A percentile compares a stretch with the other conserved stretches of the same genome.
phyloP scores from a whole-genome alignment of 768 basidiomycete genomes.

The Xerocomus potaroensis region DNA sequence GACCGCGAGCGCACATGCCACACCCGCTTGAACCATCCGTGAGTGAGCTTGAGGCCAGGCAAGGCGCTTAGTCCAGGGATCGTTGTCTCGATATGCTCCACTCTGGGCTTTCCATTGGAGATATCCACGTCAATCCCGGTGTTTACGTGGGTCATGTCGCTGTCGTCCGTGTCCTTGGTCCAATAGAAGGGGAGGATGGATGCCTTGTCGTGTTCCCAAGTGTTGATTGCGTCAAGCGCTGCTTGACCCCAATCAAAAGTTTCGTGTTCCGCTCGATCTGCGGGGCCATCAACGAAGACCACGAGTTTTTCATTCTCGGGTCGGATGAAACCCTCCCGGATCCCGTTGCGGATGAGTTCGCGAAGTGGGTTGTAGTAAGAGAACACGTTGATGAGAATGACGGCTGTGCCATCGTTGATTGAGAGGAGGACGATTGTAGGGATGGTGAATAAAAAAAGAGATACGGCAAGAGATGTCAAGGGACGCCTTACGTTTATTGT shows the following conservation, averaged over 20 bases:
- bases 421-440: background rate
- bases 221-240: slow-evolving; percentile 56
- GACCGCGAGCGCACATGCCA: slow-evolving; percentile 32
- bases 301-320: slow-evolving; percentile 58
- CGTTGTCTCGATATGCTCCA: slow-evolving; percentile 17
- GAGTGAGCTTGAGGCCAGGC: slow-evolving; percentile 21
- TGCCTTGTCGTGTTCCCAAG: slow-evolving; percentile 45
- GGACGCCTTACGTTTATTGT: slow-evolving; percentile 64
- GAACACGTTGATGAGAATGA: slow-evolving; percentile 82
- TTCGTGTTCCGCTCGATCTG: slow-evolving; percentile 46
- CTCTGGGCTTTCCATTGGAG: slow-evolving; percentile 8
- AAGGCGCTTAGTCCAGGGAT: slow-evolving; percentile 20
- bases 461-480: background rate
- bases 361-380: slow-evolving; percentile 83
- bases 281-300: slow-evolving; percentile 72
- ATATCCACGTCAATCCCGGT: background rate
- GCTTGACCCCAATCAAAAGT: slow-evolving; percentile 77
- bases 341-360: slow-evolving; percentile 60
- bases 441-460: background rate
- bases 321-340: slow-evolving; percentile 72
- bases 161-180: slow-evolving; percentile 39
- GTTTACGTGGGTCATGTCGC: slow-evolving; percentile 19
- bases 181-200: slow-evolving; percentile 43
- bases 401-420: slow-evolving; percentile 43
- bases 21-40: slow-evolving; percentile 30